phyloP scores from a whole-genome alignment of 768 basidiomycete genomes.

The Paxillus involutus region DNA sequence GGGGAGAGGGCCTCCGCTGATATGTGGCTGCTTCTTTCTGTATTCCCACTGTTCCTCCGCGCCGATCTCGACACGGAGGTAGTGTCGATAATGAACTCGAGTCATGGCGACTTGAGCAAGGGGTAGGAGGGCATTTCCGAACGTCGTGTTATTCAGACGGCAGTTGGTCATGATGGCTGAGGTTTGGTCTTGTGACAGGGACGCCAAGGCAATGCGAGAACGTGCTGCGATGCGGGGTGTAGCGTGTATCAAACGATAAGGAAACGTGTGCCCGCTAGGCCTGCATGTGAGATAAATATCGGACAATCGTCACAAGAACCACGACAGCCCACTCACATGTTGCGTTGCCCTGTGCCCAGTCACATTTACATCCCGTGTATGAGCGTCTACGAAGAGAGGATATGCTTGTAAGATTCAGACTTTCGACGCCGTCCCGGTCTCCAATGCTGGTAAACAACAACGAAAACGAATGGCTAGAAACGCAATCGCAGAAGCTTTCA shows the following conservation, averaged over 20 bases:
- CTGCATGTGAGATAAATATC: constrained; percentile 26
- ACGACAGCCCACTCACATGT: neutral
- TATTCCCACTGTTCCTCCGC: no score
- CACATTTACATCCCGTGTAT: no score
- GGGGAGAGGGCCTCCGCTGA: constrained; percentile 46
- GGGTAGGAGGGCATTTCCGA: constrained; percentile 31
- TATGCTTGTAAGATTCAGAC: no score
- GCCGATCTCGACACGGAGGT: constrained; percentile 45
- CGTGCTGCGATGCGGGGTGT: constrained; percentile 38
- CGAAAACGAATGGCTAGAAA: no score
- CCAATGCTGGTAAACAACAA: no score
- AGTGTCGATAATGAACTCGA: constrained; percentile 47
- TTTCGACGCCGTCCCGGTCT: no score
- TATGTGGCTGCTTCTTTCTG: no score
- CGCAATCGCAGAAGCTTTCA: no score
- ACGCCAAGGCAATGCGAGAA: constrained; percentile 23
- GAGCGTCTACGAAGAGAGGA: no score
- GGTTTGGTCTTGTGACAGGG: constrained; percentile 33
- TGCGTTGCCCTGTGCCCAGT: no score
- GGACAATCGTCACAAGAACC: neutral
- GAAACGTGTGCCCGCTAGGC: constrained; percentile 61
- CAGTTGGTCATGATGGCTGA: constrained; percentile 36
- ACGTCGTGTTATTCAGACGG: constrained; percentile 37
- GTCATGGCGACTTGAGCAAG: constrained; percentile 54
- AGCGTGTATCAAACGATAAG: constrained; percentile 33